A percentile compares a stretch with the other conserved stretches of the same genome.
Conservation (phyloP, 495 filamentous ascomycete genomes). For the Penicillium roqueforti region DNA sequence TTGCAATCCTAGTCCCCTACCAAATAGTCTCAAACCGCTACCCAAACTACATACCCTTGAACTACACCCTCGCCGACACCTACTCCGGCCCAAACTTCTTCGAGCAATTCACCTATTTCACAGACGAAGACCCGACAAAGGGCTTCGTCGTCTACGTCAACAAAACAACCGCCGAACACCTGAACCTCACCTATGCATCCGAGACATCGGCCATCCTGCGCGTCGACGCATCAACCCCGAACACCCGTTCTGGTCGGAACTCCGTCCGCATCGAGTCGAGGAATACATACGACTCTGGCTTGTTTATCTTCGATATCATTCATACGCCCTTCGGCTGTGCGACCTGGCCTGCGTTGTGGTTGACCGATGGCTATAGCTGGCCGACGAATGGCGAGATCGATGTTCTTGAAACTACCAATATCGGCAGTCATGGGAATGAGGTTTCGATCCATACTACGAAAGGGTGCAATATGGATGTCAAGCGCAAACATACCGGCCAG, state of each 20-base stretch:
- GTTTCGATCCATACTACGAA: constrained; percentile 43
- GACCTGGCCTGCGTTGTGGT: constrained; percentile 60
- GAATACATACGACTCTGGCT: constrained; percentile 43
- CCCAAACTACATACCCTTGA: constrained; percentile 48
- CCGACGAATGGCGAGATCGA: constrained; percentile 52
- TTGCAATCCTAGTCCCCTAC: constrained; percentile 52
- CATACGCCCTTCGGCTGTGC: constrained; percentile 49
- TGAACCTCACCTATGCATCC: constrained; percentile 52
- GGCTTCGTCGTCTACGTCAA: constrained; percentile 50
- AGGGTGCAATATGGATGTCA: constrained; percentile 45
- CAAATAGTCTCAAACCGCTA: constrained; percentile 48
- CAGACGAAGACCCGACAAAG: constrained; percentile 46
- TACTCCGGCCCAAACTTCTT: constrained; percentile 49
- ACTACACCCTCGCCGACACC: constrained; percentile 49
- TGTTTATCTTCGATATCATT: constrained; percentile 55
- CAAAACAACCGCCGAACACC: constrained; percentile 21
- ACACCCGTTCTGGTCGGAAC: constrained; percentile 44
- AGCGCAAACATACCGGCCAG: constrained; percentile 40
- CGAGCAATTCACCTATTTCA: constrained; percentile 51
- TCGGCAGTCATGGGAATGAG: constrained; percentile 42
- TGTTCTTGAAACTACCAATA: constrained; percentile 44
- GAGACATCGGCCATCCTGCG: constrained; percentile 45
- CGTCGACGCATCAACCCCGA: constrained; percentile 46
- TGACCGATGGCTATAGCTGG: constrained; percentile 58
- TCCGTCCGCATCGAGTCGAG: constrained; percentile 54